Evolutionary conservation across 495 filamentous ascomycete species (phyloP), one percentile per base, ranked within the genome.

Genomic region (Aspergillus hancockii): DNA sequence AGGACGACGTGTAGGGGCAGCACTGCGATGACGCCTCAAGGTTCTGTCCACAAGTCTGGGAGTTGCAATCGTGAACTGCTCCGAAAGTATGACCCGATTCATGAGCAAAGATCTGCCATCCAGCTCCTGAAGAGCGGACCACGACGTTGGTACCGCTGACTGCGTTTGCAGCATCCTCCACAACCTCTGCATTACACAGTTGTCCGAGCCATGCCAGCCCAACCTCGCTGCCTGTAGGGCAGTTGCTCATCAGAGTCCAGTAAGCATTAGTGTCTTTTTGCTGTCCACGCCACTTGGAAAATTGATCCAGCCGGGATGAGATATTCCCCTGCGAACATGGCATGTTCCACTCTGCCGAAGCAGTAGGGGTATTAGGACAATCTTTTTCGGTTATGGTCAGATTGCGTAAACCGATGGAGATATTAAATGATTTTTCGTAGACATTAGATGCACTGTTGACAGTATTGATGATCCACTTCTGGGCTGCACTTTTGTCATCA

Each of bases 21-120:
- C 94, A 98, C 78, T 93, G 84, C 45, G 93, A 92, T 10, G 80
- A 80, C 23, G 79, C 74, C 32, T 79, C 79, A 31, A 90, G 82
- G 5, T 82, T 81, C 21, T 81, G 79, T 2, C 60, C 49, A 70
- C 94, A 98, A n/a, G 88, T 84, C 13, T 74, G 45, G 0, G 77
- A 65, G 5, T 82, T 87, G 71, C 94, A 98, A 74, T 98, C 94
- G 69, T 98, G 94, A 38, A 97, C 91, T 13, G 94, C 95, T 43
- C 94, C 94, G 66, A 97, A 97, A 0, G 91, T 97, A 63, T 98
- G 94, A 10, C 94, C 94, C 13, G 90, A 85, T 71, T 98, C 95
- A 66, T 98, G 94, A 22, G 94, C 93, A 74, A 98, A 92, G 52
- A 98, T 90, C 69, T 97, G 91, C 95, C 95, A 98, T 63, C 96